A percentile compares a stretch with the other conserved stretches of the same genome.
Conservation (phyloP, 129 eudicot species). For the Flaveria trinervia region DNA sequence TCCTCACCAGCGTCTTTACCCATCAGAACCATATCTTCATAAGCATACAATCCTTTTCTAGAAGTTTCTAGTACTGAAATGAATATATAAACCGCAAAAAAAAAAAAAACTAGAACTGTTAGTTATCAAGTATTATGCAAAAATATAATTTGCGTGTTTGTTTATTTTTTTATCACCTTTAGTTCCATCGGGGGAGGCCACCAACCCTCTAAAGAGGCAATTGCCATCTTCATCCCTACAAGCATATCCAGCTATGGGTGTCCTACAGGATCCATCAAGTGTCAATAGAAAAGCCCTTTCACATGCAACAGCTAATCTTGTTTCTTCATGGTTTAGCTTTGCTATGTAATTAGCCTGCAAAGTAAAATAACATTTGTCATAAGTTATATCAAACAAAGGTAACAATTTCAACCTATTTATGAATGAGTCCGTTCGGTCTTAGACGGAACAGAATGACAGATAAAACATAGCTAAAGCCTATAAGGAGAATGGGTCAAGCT, state of each 20-base stretch:
- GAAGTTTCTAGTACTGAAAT: conserved; percentile 75
- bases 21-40: conserved; percentile 84
- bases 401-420: not conserved
- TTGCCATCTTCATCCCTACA: conserved; percentile 71
- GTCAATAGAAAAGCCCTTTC: conserved; percentile 77
- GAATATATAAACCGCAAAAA: not conserved
- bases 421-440: not conserved
- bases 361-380: conserved; percentile 12
- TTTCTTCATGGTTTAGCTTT: conserved; percentile 87
- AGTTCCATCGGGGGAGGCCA: conserved; percentile 93
- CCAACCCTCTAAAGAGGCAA: conserved; percentile 80
- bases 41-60: conserved; percentile 66
- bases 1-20: conserved; percentile 96
- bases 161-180: conserved; percentile 41
- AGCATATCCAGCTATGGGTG: conserved; percentile 96
- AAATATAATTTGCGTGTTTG: not conserved
- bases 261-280: conserved; percentile 90
- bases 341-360: conserved; percentile 73
- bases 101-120: not conserved
- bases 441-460: not conserved
- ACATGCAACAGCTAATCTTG: conserved; percentile 90
- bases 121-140: conserved; percentile 8
- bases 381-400: not conserved
- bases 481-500: not conserved
- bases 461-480: not conserved